These are phyloP conservation scores for Rubroshorea leprosula DNA, from an alignment of 345 rosid species.

Conservation along the genomic window DNA sequence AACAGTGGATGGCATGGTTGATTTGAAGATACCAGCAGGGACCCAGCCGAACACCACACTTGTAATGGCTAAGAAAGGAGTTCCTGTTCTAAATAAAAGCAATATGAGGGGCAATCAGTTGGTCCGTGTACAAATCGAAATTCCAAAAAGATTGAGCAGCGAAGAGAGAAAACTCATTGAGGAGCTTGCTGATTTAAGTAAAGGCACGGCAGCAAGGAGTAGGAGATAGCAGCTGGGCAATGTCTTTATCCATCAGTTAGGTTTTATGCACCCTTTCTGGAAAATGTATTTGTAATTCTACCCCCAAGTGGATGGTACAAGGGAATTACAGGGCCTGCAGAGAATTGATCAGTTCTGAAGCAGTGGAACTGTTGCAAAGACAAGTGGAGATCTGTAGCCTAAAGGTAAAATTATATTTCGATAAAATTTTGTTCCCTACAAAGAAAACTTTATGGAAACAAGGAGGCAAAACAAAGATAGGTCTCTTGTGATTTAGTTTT, in stretches of 20 bases:
- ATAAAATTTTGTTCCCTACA: conserved; percentile 4
- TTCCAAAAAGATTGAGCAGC: conserved; percentile 83
- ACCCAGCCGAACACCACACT: conserved; percentile 91
- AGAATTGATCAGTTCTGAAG: conserved; percentile 9
- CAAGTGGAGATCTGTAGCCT: no score
- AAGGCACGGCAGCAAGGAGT: conserved; percentile 69
- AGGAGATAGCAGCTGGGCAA: conserved; percentile 39
- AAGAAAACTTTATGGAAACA: neutral
- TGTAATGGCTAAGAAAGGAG: conserved; percentile 93
- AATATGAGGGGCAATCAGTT: conserved; percentile 92
- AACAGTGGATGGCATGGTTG: conserved; percentile 86
- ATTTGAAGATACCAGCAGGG: conserved; percentile 89
- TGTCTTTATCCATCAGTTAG: neutral
- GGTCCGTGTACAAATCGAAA: conserved; percentile 98
- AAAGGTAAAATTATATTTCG: no score
- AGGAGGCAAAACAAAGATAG: conserved; percentile 6
- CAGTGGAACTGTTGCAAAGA: neutral
- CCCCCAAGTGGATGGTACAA: neutral
- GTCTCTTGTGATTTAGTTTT: no score
- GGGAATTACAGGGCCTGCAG: neutral
- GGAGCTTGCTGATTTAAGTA: conserved; percentile 86
- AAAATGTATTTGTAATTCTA: no score
- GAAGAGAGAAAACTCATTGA: conserved; percentile 85
- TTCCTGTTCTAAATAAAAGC: conserved; percentile 81
- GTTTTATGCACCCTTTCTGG: neutral